Conservation (phyloP, 176 grass and related monocot genomes). For the Phragmites australis region DNA sequence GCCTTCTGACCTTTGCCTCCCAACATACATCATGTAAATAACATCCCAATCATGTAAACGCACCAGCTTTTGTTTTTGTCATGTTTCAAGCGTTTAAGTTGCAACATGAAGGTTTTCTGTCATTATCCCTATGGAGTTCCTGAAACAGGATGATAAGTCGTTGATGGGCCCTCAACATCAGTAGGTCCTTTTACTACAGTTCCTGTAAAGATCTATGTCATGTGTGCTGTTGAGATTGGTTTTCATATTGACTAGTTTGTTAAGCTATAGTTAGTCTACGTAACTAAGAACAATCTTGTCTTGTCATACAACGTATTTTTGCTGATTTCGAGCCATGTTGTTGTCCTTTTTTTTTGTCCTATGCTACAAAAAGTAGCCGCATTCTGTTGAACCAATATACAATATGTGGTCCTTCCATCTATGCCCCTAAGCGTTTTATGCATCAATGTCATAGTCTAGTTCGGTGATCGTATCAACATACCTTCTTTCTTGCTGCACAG, state of each 20-base stretch:
- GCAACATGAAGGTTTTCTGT: constrained; percentile 22
- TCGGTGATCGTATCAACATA: constrained; percentile 20
- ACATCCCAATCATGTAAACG: neutral
- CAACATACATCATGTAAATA: neutral
- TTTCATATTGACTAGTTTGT: constrained; percentile 6
- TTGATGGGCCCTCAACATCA: constrained; percentile 9
- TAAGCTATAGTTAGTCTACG: constrained; percentile 11
- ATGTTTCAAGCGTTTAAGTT: neutral
- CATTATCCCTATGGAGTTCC: constrained; percentile 20
- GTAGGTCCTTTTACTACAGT: neutral
- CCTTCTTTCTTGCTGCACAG: neutral
- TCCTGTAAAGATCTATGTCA: constrained; percentile 22
- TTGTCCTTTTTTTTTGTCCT: neutral
- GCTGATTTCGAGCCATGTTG: constrained; percentile 17
- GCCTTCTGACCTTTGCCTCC: neutral
- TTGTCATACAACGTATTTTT: constrained; percentile 9
- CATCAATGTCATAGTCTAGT: constrained; percentile 4
- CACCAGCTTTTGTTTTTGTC: constrained; percentile 6
- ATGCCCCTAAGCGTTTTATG: neutral
- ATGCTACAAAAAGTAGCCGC: constrained; percentile 12
- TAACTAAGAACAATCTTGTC: constrained; percentile 17
- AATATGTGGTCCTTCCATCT: neutral
- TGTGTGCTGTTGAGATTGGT: neutral
- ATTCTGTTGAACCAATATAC: constrained; percentile 13
- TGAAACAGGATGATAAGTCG: neutral